These are phyloP conservation scores for Tritrichomonas foetus DNA, from an alignment of 208 protist species.

Conservation along the genomic window DNA sequence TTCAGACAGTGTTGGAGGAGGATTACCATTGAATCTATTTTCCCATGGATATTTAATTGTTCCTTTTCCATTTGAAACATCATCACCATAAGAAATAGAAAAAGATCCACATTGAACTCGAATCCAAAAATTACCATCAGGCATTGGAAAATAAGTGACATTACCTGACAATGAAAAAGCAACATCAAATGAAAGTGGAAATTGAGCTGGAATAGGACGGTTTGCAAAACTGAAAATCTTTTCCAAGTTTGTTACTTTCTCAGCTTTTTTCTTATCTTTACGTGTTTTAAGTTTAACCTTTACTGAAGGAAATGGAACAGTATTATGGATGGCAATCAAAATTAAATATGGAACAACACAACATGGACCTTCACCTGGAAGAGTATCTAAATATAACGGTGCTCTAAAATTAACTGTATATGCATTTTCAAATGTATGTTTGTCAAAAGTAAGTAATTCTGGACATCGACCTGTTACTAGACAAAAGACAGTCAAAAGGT, in stretches of 20 bases:
- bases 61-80: neutral
- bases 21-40: neutral
- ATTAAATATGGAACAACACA: neutral
- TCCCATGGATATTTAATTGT: neutral
- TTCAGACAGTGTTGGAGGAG: neutral
- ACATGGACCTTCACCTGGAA: neutral
- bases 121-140: neutral
- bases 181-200: neutral
- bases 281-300: neutral
- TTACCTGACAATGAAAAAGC: neutral
- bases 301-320: neutral
- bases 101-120: neutral
- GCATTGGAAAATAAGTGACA: neutral
- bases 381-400: neutral
- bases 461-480: neutral
- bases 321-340: neutral
- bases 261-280: neutral
- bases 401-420: neutral
- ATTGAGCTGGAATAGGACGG: neutral
- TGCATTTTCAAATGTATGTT: neutral
- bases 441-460: neutral
- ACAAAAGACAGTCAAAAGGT: neutral
- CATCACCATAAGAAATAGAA: neutral
- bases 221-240: neutral
- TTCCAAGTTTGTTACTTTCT: neutral